Conservation (phyloP, 345 rosid genomes). For the Citrus hindsii region DNA sequence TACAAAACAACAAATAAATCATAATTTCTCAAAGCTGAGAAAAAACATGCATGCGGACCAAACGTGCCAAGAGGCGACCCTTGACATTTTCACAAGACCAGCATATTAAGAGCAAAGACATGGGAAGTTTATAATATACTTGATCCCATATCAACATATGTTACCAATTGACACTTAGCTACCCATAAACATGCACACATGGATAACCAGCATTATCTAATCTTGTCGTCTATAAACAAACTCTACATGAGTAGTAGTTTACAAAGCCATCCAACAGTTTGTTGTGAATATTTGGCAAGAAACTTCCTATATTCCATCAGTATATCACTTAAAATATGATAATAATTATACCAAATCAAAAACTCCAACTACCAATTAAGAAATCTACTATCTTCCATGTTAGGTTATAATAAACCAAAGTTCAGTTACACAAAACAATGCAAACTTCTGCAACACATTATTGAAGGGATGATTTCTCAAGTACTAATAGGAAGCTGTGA, state of each 20-base stretch:
- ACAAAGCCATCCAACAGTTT: background rate
- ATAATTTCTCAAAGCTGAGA: background rate
- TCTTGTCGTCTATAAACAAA: background rate
- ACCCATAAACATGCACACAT: background rate
- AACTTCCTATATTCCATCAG: background rate
- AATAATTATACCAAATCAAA: background rate
- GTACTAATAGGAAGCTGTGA: background rate
- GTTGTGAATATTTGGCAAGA: background rate
- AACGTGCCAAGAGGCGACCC: background rate
- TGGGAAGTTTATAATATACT: background rate
- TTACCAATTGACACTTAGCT: background rate
- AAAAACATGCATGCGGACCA: background rate
- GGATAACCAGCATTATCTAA: background rate
- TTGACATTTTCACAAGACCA: background rate
- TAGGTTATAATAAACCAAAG: background rate
- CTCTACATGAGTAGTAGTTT: background rate
- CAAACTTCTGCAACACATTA: background rate
- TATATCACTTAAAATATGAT: background rate
- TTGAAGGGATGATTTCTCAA: background rate
- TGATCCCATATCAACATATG: background rate
- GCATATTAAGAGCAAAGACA: background rate
- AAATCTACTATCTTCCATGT: background rate
- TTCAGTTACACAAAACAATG: background rate
- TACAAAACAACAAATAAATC: background rate
- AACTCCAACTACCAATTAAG: background rate